Evolutionary conservation across 176 grass and related monocot genomes (phyloP).

Genomic region (Alopecurus myosuroides): DNA sequence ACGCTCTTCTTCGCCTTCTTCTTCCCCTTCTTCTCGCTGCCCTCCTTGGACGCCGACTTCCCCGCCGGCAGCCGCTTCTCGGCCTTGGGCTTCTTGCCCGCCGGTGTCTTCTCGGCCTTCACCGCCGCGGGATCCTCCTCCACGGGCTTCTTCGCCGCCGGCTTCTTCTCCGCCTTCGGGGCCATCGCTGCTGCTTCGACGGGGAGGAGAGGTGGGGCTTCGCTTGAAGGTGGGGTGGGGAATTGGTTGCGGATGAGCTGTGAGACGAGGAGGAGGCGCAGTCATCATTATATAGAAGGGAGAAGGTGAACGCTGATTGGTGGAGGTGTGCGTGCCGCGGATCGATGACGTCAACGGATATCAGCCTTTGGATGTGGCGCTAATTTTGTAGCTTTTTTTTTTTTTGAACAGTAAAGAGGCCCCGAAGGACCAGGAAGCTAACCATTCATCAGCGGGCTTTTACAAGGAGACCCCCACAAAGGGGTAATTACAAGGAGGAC

Average conservation of each 20-base stretch:
- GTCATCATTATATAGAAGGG: background rate
- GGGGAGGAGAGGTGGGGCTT: background rate
- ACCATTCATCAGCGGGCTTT: too few relatives aligned
- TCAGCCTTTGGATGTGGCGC: too few relatives aligned
- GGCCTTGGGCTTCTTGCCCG: background rate
- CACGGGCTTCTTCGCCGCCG: conserved; percentile 4
- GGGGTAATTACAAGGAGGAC: too few relatives aligned
- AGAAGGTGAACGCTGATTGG: background rate
- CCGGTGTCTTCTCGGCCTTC: background rate
- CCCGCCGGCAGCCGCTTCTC: background rate
- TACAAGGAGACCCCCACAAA: too few relatives aligned
- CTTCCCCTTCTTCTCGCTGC: conserved; percentile 15
- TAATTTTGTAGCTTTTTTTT: too few relatives aligned
- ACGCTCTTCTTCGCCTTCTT: conserved; percentile 51
- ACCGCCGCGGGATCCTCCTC: background rate
- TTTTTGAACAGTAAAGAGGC: too few relatives aligned
- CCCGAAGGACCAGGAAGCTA: too few relatives aligned
- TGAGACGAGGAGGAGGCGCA: background rate
- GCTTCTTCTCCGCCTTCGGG: conserved; percentile 2
- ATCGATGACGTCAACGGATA: background rate
- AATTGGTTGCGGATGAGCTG: background rate
- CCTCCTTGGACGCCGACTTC: conserved; percentile 25
- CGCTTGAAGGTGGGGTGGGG: background rate
- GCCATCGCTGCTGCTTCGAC: background rate
- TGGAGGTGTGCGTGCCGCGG: background rate